These are phyloP conservation scores for Apostasia shenzhenica DNA, from an alignment of 106 monocot genomes.

Conservation along the genomic window DNA sequence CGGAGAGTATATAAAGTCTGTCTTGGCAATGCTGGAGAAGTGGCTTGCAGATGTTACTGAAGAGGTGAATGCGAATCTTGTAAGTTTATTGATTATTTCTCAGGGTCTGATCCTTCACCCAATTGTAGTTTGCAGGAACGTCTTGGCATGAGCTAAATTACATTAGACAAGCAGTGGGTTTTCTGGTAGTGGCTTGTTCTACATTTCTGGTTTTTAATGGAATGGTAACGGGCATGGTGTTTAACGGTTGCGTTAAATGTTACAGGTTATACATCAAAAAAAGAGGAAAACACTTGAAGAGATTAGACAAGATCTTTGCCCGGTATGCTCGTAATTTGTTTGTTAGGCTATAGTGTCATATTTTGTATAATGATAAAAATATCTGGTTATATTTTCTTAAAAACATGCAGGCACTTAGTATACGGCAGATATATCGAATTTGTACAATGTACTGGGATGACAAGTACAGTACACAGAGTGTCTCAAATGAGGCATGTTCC, in stretches of 20 bases:
- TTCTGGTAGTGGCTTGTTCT: constrained; percentile 58
- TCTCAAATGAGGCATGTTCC: constrained; percentile 75
- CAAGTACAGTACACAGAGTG: constrained; percentile 88
- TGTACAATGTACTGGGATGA: constrained; percentile 99
- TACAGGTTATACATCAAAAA: constrained; percentile 96
- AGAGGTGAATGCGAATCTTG: constrained; percentile 30
- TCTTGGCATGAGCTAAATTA: constrained; percentile 96
- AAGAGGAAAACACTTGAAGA: constrained; percentile 88
- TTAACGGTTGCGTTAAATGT: background rate
- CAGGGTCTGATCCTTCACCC: constrained; percentile 5
- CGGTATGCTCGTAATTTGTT: constrained; percentile 33
- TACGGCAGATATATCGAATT: constrained; percentile 93
- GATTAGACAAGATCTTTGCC: constrained; percentile 92
- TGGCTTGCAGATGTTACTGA: constrained; percentile 69
- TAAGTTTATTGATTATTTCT: background rate
- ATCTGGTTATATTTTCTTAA: background rate
- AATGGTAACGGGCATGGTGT: background rate
- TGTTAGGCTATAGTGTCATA: background rate
- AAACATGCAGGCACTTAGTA: constrained; percentile 59
- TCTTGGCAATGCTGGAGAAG: constrained; percentile 75
- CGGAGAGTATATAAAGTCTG: constrained; percentile 97
- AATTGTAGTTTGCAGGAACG: constrained; percentile 66
- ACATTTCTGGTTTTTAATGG: background rate
- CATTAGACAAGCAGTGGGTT: constrained; percentile 92
- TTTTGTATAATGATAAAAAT: background rate